Conservation (phyloP, 192 early-diverging fungal genomes). For the Lobosporangium transversale region DNA sequence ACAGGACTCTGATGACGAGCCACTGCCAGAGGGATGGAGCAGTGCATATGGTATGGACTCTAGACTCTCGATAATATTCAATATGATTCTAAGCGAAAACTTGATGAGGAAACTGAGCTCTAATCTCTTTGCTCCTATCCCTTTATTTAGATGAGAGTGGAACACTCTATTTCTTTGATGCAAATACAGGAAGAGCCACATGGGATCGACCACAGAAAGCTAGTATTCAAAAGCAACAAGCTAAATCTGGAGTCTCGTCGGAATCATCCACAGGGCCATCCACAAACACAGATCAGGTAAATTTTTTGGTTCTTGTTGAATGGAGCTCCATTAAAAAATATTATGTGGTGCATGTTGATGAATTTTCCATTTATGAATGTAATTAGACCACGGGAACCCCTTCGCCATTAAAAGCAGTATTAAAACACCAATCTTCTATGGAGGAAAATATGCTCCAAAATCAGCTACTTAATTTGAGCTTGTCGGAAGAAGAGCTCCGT, state of each 20-base stretch:
- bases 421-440: slow-evolving; percentile 26
- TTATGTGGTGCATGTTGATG: no score
- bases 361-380: no score
- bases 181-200: slow-evolving; percentile 56
- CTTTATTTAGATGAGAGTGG: slow-evolving; percentile 55
- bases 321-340: no score
- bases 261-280: slow-evolving; percentile 1
- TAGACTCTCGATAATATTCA: no score
- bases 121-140: background rate
- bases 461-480: slow-evolving; percentile 30
- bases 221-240: background rate
- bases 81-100: no score
- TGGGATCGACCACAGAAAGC: slow-evolving; percentile 57
- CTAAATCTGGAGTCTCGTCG: background rate
- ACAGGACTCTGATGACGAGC: slow-evolving; percentile 12
- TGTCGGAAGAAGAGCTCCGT: slow-evolving; percentile 42
- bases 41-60: slow-evolving; percentile 58
- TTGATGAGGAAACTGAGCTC: no score
- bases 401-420: no score
- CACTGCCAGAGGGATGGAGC: slow-evolving; percentile 56
- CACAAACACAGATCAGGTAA: no score
- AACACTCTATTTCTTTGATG: slow-evolving; percentile 64
- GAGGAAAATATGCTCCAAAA: slow-evolving; percentile 46
- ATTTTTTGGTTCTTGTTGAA: no score
- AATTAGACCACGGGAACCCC: no score